These are phyloP conservation scores for Phytophthora fragariaefolia DNA, from an alignment of 352 stramenopile species.

Conservation along the genomic window DNA sequence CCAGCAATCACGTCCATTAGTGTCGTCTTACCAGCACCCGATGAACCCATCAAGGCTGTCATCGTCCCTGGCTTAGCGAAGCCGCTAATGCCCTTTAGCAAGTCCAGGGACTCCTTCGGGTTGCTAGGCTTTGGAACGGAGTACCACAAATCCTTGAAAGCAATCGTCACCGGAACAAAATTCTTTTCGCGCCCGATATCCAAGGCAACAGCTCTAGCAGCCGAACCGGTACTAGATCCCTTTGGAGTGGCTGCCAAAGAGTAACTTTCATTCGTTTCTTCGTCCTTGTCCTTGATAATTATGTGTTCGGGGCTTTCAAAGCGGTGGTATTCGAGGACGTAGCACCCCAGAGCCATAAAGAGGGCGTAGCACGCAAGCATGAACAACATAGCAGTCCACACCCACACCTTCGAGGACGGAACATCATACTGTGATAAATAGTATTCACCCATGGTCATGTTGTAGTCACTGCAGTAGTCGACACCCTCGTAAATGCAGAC, in stretches of 20 bases:
- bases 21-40: slow-evolving; percentile 24
- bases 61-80: slow-evolving; percentile 17
- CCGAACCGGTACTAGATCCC: slow-evolving; percentile 6
- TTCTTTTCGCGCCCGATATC: slow-evolving; percentile 39
- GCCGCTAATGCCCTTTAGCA: slow-evolving; percentile 21
- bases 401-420: slow-evolving; percentile 34
- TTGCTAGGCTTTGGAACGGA: slow-evolving; percentile 50
- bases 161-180: slow-evolving; percentile 47
- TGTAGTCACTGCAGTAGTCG: slow-evolving; percentile 45
- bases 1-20: slow-evolving; percentile 27
- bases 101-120: slow-evolving; percentile 30
- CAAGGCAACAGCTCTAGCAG: slow-evolving; percentile 16
- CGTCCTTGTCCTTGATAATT: slow-evolving; percentile 30
- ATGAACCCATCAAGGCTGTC: slow-evolving; percentile 24
- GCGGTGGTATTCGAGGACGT: slow-evolving; percentile 42
- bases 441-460: slow-evolving; percentile 49
- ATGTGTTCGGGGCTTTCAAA: slow-evolving; percentile 35
- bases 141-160: slow-evolving; percentile 55
- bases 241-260: slow-evolving; percentile 29
- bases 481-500: slow-evolving; percentile 47
- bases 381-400: slow-evolving; percentile 44
- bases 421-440: slow-evolving; percentile 42
- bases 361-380: slow-evolving; percentile 34
- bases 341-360: slow-evolving; percentile 36
- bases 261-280: slow-evolving; percentile 20